Base-by-base conservation (phyloP, 352 stramenopile species). In the Globisporangium paroecandrum region DNA sequence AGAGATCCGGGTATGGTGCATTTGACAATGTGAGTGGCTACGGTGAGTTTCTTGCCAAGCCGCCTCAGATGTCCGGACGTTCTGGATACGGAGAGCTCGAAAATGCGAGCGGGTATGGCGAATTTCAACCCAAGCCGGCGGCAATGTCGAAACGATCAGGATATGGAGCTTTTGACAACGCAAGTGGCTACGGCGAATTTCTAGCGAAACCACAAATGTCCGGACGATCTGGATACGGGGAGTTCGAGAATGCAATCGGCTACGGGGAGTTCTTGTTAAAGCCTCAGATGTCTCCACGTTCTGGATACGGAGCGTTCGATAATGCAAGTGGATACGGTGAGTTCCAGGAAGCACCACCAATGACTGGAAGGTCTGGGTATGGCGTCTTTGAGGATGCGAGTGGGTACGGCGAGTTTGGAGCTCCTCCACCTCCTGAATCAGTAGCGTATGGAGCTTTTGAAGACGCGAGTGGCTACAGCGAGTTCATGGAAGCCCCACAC, bases 11-110 rank as follows among this genome's bases (percentile, higher is more conserved):
- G 2, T 79, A 82, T 47, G 75, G 75, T 0, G 68, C 43, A 2
- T 82, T 82, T 27, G 71, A 77, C 6, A 54, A 69, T 4, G 74
- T 64, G 3, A 85, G 76, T 46, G 74, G 67, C 6, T 86, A 82
- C n/a, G 72, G 72, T 2, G 68, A 71, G 20, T 77, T 77, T 25
- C 20, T 29, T 20, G 54, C 49, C 12, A 47, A 47, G 5, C 61
- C 32, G 1, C 29, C 22, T 46, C 46, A 22, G 0, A 66, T 53
- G 53, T 65, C 60, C 4, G 41, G 25, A 9, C 51, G 60, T 9
- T 80, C 75, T 24, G 73, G 75, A 2, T 79, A 80, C 51, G 73
- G 71, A 43, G 74, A 38, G 3, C 79, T 79, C 38, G 68, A 77
- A 8, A 41, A 32, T 10, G 73, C 62, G 0, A 81, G 72, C 22